phyloP scores from a whole-genome alignment of 805 yeast species.

The Myxozyma geophila region DNA sequence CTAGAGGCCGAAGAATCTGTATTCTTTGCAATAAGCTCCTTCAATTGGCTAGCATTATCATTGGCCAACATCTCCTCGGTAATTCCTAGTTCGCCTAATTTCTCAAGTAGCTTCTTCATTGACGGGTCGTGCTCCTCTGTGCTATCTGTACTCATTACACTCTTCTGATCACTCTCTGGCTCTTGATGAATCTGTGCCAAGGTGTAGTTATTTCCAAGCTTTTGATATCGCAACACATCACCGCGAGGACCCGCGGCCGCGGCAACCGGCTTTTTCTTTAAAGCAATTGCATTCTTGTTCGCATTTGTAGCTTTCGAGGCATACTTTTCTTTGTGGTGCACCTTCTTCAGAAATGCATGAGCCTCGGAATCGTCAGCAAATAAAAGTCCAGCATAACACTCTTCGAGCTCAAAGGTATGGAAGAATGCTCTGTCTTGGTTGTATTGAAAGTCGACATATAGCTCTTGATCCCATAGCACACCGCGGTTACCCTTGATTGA shows the following conservation, averaged over 20 bases:
- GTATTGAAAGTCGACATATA: slow-evolving; percentile 84
- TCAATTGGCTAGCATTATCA: slow-evolving; percentile 80
- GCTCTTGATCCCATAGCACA: slow-evolving; percentile 96
- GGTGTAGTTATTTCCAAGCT: slow-evolving; percentile 33
- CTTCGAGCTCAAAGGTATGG: slow-evolving; percentile 92
- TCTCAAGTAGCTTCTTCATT: slow-evolving; percentile 76
- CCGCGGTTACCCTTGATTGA: slow-evolving; percentile 67
- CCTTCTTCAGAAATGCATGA: slow-evolving; percentile 78
- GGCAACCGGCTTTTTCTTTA: slow-evolving; percentile 56
- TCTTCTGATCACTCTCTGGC: slow-evolving; percentile 25
- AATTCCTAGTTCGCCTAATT: slow-evolving; percentile 77
- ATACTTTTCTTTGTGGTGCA: slow-evolving; percentile 73
- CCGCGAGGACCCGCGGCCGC: slow-evolving; percentile 68
- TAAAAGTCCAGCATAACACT: slow-evolving; percentile 80
- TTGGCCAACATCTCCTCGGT: slow-evolving; percentile 82
- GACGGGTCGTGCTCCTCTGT: slow-evolving; percentile 53
- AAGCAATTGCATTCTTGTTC: slow-evolving; percentile 86
- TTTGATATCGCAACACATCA: slow-evolving; percentile 32
- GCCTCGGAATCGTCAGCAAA: slow-evolving; percentile 92
- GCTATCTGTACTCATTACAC: slow-evolving; percentile 42
- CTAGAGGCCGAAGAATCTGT: slow-evolving; percentile 63
- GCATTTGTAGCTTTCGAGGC: slow-evolving; percentile 84
- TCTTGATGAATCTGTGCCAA: slow-evolving; percentile 47
- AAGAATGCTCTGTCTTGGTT: slow-evolving; percentile 93
- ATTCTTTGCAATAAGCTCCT: slow-evolving; percentile 73